Conservation (phyloP, 2,329 filamentous ascomycete genomes). For the Ilyonectria robusta region DNA sequence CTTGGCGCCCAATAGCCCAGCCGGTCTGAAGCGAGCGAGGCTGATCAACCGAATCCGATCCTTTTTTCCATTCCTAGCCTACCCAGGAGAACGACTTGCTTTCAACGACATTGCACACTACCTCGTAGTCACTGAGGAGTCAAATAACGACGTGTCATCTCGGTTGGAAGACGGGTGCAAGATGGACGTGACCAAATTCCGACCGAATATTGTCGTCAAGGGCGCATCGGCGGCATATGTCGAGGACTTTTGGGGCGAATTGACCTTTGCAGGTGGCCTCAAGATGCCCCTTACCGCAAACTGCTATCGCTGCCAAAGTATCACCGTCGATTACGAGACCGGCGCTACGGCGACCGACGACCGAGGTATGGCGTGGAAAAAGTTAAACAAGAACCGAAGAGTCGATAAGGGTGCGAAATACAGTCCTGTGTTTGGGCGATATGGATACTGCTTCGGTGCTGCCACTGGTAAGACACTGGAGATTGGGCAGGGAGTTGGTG, state of each 20-base stretch:
- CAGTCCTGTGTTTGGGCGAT: conserved; percentile 44
- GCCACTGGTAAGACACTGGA: conserved; percentile 4
- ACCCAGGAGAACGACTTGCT: conserved; percentile 29
- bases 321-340: conserved; percentile 43
- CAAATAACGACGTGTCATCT: conserved; percentile 38
- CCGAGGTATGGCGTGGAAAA: conserved; percentile 41
- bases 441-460: conserved; percentile 42
- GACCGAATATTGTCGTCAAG: conserved; percentile 43
- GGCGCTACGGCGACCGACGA: conserved; percentile 40
- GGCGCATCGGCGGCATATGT: conserved; percentile 37
- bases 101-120: conserved; percentile 45
- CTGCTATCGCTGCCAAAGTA: conserved; percentile 44
- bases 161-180: conserved; percentile 23
- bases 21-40: conserved; percentile 24
- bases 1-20: conserved; percentile 41
- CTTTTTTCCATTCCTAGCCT: conserved; percentile 20
- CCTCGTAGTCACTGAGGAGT: conserved; percentile 44
- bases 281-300: conserved; percentile 41
- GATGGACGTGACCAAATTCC: conserved; percentile 45
- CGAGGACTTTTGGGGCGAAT: conserved; percentile 43
- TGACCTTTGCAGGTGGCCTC: conserved; percentile 35
- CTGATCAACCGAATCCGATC: conserved; percentile 18
- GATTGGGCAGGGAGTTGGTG: conserved; percentile 32
- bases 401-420: conserved; percentile 44
- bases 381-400: conserved; percentile 43